Base-by-base conservation (phyloP, 805 yeast genomes). In the Metschnikowia amazonensis region DNA sequence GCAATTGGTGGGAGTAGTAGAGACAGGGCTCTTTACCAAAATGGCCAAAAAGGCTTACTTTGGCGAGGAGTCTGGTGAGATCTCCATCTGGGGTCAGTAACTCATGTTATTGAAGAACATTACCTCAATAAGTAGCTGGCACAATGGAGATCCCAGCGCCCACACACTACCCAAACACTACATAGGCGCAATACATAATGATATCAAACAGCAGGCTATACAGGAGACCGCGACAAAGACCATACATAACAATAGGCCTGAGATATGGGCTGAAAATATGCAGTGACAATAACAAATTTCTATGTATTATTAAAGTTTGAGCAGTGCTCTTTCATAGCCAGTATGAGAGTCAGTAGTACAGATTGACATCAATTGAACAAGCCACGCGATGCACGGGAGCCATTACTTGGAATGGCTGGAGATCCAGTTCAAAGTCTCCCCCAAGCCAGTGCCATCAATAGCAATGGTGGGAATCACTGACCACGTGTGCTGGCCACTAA, bases 381-480 rank as follows among this genome's bases (percentile, higher is more conserved):
- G 31, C 33, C 33, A 16, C 10, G 32, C 29, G 8, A 14, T 14
- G 16, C 1, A 6, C 33, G 18, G 24, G 14, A 3, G 14, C 17
- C 33, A 24, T 36, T 31, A 49, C 50, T 69, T 68, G 41, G 76
- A 74, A 56, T 86, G 85, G 49, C 76, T 79, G 13, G 90, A 78
- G 42, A 89, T 77, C 96, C 96, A 89, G 50, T 87, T 82, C 63
- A 89, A 72, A 6, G 95, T 90, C 64, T 89, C 97, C 36, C 83
- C 82, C 49, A 89, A 74, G 14, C 97, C 97, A 46, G 89, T 89
- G 23, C 97, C 97, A 47, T 89, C 85, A 51, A 82, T 79, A 27
- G 96, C 97, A 56, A 89, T 83, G 23, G 95, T 84, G 18, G 96
- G 96, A 49, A 90, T 86, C 30, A 90, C 95, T 42, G 94, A 85